Evolutionary conservation across 2,329 filamentous ascomycete genomes (phyloP).

Genomic region (Penicillium sp.): DNA sequence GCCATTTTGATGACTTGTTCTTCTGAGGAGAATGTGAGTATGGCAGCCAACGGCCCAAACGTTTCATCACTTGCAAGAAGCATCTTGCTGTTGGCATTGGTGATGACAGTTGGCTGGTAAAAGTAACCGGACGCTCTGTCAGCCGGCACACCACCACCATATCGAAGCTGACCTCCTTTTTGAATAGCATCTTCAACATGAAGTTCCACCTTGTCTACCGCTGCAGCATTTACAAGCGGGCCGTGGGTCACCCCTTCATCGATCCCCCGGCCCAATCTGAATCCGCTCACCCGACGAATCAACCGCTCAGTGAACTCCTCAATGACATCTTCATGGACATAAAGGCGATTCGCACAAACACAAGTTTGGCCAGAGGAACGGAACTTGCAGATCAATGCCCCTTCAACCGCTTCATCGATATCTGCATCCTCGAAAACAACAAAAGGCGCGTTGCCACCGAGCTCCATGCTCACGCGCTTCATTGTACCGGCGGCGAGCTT

Average conservation of each 20-base stretch:
- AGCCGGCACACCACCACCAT: no score
- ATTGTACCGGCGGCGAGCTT: conserved; percentile 15
- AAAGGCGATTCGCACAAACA: conserved; percentile 16
- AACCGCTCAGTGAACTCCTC: background rate
- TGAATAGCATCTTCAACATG: conserved; percentile 3
- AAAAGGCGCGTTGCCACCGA: conserved; percentile 28
- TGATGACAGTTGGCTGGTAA: background rate
- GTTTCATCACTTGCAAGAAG: background rate
- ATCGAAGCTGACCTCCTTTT: no score
- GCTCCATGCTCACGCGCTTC: conserved; percentile 25
- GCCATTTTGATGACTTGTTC: background rate
- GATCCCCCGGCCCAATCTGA: conserved; percentile 1
- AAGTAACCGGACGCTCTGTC: no score
- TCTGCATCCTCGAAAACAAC: conserved; percentile 30
- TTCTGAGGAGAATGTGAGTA: background rate
- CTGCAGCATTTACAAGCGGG: conserved; percentile 5
- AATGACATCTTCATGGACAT: conserved; percentile 15
- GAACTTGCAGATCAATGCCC: conserved; percentile 7
- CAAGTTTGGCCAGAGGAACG: conserved; percentile 19
- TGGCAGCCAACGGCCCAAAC: background rate
- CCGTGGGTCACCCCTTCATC: conserved; percentile 2
- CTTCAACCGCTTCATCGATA: conserved; percentile 15
- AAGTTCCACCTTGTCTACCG: background rate
- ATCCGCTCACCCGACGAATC: background rate
- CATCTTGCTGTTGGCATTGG: background rate